Percentiles rank a stretch among this genome's conserved stretches.
Evolutionary conservation across 768 basidiomycete species (phyloP).

Genomic region (Psilocybe sp.): DNA sequence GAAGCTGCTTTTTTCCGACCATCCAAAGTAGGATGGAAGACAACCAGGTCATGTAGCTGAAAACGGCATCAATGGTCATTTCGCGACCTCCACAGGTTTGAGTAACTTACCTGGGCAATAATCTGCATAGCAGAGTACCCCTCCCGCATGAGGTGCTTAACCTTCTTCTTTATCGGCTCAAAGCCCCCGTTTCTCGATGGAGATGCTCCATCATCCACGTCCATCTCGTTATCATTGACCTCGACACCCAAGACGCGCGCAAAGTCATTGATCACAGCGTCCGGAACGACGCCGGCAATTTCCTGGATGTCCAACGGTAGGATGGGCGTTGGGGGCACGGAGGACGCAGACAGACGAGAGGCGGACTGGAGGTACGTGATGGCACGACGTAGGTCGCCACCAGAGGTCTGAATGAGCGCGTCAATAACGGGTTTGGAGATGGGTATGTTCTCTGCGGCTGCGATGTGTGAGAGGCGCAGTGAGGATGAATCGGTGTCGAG

Average conservation of each 20-base stretch:
- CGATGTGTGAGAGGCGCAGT: constrained; percentile 76
- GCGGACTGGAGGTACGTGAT: constrained; percentile 99
- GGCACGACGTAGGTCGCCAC: constrained; percentile 92
- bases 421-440: constrained; percentile 59
- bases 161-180: constrained; percentile 62
- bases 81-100: neutral
- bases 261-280: constrained; percentile 64
- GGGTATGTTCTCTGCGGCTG: constrained; percentile 66
- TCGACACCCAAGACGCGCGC: constrained; percentile 75
- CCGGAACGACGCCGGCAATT: constrained; percentile 94
- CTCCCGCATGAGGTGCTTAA: constrained; percentile 76
- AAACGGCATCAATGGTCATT: neutral
- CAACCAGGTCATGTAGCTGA: constrained; percentile 88
- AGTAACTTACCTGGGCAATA: constrained; percentile 69
- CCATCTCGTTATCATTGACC: constrained; percentile 42
- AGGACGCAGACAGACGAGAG: constrained; percentile 77
- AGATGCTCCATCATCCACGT: constrained; percentile 42
- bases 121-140: constrained; percentile 93
- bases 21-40: constrained; percentile 78
- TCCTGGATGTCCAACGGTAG: constrained; percentile 84
- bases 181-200: constrained; percentile 42
- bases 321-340: constrained; percentile 70
- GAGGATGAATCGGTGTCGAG: constrained; percentile 78
- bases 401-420: constrained; percentile 74
- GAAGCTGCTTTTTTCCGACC: constrained; percentile 79